Evolutionary conservation across 768 basidiomycete genomes (phyloP).

Genomic region (Rhodosporidiobolus sp.): DNA sequence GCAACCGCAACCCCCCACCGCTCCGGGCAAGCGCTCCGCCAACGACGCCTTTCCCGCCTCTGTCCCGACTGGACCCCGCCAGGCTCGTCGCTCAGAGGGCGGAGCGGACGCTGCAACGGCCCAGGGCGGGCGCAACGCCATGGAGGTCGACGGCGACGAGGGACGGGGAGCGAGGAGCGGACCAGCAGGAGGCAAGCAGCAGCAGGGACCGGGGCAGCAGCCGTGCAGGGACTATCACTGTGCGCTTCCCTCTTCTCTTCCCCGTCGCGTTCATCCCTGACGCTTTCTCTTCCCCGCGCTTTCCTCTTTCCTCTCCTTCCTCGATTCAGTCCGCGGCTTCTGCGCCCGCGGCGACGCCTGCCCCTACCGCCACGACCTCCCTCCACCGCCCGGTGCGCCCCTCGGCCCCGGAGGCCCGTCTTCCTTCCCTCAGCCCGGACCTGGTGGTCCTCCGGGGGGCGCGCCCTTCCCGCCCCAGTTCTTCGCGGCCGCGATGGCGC

Average conservation of each 20-base stretch:
- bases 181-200: not conserved
- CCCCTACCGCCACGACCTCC: slow-evolving; percentile 78
- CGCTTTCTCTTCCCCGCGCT: not conserved
- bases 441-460: not conserved
- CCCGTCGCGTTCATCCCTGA: no score
- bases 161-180: no score
- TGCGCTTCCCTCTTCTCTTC: slow-evolving; percentile 52
- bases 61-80: not conserved
- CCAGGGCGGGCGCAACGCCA: not conserved
- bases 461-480: not conserved
- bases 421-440: slow-evolving; percentile 5
- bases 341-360: slow-evolving; percentile 83
- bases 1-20: not conserved
- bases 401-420: not conserved
- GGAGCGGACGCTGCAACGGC: no score
- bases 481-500: not conserved
- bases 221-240: slow-evolving; percentile 91
- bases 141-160: not conserved
- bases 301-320: not conserved
- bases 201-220: slow-evolving; percentile 49
- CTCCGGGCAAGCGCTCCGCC: not conserved
- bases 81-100: no score
- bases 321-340: slow-evolving; percentile 71
- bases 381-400: slow-evolving; percentile 14
- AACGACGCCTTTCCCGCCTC: not conserved